Evolutionary conservation across 345 rosid genomes (phyloP).

Genomic region (Heritiera littoralis): DNA sequence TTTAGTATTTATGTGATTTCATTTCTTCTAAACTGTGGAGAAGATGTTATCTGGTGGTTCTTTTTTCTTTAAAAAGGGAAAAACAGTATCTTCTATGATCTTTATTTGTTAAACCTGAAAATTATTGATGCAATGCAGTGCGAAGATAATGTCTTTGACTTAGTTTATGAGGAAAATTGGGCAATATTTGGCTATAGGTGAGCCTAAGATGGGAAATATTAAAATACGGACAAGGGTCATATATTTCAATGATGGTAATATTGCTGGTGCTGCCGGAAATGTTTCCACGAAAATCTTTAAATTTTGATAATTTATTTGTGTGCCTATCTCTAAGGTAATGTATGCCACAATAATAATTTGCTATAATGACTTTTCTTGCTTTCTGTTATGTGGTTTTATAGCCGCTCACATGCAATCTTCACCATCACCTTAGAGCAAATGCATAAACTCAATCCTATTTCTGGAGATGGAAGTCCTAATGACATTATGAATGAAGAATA

Average conservation of each 20-base stretch:
- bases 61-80: not conserved
- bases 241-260: not conserved
- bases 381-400: slow-evolving; percentile 34
- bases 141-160: not conserved
- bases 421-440: slow-evolving; percentile 96
- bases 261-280: not conserved
- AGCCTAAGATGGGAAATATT: not conserved
- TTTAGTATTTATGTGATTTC: not conserved
- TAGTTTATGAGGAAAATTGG: not conserved
- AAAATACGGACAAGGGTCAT: not conserved
- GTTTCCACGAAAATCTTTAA: not conserved
- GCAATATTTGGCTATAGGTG: not conserved
- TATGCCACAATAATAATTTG: not conserved
- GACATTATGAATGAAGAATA: slow-evolving; percentile 84
- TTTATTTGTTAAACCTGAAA: not conserved
- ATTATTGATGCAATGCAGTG: not conserved
- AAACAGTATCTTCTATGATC: slow-evolving; percentile 1
- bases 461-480: slow-evolving; percentile 52
- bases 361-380: not conserved
- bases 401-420: slow-evolving; percentile 99
- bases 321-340: not conserved
- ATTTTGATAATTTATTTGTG: slow-evolving; percentile 11
- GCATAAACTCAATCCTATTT: slow-evolving; percentile 66
- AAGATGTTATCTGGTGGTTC: not conserved
- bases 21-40: slow-evolving; percentile 1